phyloP scores from a whole-genome alignment of 495 filamentous ascomycete genomes.

The Hypoxylon perforatum region DNA sequence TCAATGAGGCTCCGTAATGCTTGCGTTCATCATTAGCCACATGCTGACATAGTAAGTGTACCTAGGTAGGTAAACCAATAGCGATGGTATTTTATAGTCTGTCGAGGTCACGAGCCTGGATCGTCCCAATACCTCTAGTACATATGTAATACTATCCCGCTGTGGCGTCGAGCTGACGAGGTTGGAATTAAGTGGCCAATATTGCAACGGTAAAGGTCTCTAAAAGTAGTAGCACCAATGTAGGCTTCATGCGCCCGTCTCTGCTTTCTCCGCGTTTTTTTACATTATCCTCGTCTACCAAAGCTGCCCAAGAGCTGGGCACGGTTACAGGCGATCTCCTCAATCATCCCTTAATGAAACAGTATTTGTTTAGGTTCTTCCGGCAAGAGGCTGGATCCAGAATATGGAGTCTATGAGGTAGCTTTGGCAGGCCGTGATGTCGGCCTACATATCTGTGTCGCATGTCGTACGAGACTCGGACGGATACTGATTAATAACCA shows the following conservation, averaged over 20 bases:
- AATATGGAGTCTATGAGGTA: not conserved
- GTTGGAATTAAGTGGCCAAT: slow-evolving; percentile 15
- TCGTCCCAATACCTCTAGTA: not conserved
- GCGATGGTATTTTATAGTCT: slow-evolving; percentile 5
- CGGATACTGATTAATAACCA: not conserved
- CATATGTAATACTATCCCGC: slow-evolving; percentile 19
- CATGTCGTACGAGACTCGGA: not conserved
- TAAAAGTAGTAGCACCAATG: slow-evolving; percentile 19
- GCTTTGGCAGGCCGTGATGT: not conserved
- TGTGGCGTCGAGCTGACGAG: slow-evolving; percentile 22
- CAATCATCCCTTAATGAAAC: slow-evolving; percentile 17
- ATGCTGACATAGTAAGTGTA: slow-evolving; percentile 30
- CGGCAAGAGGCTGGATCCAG: not conserved
- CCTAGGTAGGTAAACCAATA: too few relatives aligned
- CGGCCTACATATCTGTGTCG: not conserved
- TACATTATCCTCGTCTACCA: not conserved
- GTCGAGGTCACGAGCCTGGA: slow-evolving; percentile 11
- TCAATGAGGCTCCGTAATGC: slow-evolving; percentile 31
- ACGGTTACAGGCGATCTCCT: slow-evolving; percentile 23
- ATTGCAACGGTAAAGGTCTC: slow-evolving; percentile 14
- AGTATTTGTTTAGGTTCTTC: slow-evolving; percentile 10
- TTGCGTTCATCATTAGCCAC: slow-evolving; percentile 31
- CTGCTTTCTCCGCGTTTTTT: too few relatives aligned
- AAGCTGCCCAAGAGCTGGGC: not conserved
- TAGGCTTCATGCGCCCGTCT: slow-evolving; percentile 7